Evolutionary conservation across 1,284 basidiomycete genomes (phyloP), one percentile per base, ranked within the genome.

Genomic region (Rhodotorula sp.): DNA sequence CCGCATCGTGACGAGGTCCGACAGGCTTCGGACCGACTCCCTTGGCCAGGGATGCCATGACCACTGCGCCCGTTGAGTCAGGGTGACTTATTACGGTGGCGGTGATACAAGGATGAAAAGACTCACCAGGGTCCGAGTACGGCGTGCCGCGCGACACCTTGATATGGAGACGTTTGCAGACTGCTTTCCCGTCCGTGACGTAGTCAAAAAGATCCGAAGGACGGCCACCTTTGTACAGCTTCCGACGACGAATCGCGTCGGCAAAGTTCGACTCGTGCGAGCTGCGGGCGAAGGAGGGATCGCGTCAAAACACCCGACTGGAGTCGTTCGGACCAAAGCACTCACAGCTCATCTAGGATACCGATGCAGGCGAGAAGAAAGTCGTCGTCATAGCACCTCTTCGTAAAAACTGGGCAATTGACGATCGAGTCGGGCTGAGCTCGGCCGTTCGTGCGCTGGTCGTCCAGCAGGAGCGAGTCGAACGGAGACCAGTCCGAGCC

Each of bases 291-390:
- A 0, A n/a, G 19, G 38, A 43, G 38, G 38, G 38, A 12, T 43
- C 10, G 38, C 12, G 38, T 43, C 19, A 28, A 12, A 10, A n/a
- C 50, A 5, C 10, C 50, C 12, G n/a, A 5, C 5, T 1, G n/a
- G 50, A 4, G 0, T n/a, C 50, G 19, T 23, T 23, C 19, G n/a
- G 18, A 3, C 18, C 14, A 26, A 16, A 7, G n/a, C 26, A 48
- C 67, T 43, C 47, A 68, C 64, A 74, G 70, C 48, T 64, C 70
- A 28, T 74, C 70, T 14, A 74, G 63, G 1, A 68, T 65, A 14
- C 73, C 73, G 54, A 74, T 71, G 50, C 69, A 69, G 23, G 70
- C 69, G 48, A 74, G 57, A 5, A 74, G 62, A 31, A 71, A 74
- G 26, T 71, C 70, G 60, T 74, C 73, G 60, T 69, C 67, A 15